These are phyloP conservation scores for Allium sativum DNA, from an alignment of 106 monocot genomes.

Conservation along the genomic window DNA sequence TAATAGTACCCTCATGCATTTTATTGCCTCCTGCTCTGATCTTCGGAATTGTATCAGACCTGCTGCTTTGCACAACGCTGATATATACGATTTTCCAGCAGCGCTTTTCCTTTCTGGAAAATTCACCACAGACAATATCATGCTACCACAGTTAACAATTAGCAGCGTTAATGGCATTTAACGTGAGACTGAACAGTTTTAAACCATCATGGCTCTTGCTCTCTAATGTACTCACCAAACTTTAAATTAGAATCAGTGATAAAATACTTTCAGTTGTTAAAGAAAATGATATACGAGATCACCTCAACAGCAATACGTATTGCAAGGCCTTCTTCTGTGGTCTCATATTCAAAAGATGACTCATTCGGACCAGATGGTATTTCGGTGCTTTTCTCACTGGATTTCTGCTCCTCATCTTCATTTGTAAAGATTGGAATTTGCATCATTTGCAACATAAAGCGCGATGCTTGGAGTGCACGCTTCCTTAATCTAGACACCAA, in stretches of 20 bases:
- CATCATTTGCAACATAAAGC: slow-evolving; percentile 94
- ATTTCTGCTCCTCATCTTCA: slow-evolving; percentile 22
- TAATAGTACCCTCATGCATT: slow-evolving; percentile 68
- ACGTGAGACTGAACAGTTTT: not conserved
- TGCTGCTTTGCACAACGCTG: slow-evolving; percentile 47
- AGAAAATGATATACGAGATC: slow-evolving; percentile 8
- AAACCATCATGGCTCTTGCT: not conserved
- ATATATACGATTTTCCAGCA: slow-evolving; percentile 69
- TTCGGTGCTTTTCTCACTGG: slow-evolving; percentile 13
- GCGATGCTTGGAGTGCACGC: slow-evolving; percentile 50
- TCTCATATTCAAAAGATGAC: slow-evolving; percentile 29
- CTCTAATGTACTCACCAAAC: too few relatives aligned
- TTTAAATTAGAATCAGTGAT: too few relatives aligned
- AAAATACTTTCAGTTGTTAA: too few relatives aligned
- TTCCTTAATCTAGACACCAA: slow-evolving; percentile 62
- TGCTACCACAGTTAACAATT: slow-evolving; percentile 4
- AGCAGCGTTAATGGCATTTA: not conserved
- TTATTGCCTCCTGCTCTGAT: slow-evolving; percentile 62
- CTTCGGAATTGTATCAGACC: slow-evolving; percentile 39
- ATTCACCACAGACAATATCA: slow-evolving; percentile 44
- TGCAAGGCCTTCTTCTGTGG: slow-evolving; percentile 76
- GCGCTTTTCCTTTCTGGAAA: slow-evolving; percentile 54
- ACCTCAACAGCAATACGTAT: slow-evolving; percentile 90
- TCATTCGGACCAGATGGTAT: slow-evolving; percentile 11
- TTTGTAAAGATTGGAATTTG: slow-evolving; percentile 51